Evolutionary conservation across 2,329 filamentous ascomycete genomes (phyloP).

Genomic region (Colletotrichum melonis): DNA sequence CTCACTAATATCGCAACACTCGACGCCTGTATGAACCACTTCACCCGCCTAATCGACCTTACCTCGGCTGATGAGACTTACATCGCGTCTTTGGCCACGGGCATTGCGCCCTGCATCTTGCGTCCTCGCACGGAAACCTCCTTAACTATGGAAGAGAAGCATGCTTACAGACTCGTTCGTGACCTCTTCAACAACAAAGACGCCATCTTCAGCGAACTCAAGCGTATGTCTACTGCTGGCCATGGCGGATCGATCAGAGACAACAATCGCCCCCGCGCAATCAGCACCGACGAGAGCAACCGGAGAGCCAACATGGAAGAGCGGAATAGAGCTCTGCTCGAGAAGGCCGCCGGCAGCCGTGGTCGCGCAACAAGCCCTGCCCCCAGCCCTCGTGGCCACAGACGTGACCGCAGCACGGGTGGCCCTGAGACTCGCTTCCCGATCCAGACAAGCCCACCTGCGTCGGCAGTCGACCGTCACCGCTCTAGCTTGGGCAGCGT

Average conservation of each 20-base stretch:
- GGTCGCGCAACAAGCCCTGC: conserved; percentile 81
- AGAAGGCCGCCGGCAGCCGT: conserved; percentile 71
- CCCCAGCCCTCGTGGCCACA: conserved; percentile 70
- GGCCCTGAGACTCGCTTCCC: conserved; percentile 86
- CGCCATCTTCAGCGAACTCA: conserved; percentile 93
- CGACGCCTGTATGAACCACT: conserved; percentile 97
- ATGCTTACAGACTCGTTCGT: conserved; percentile 88
- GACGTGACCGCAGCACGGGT: conserved; percentile 83
- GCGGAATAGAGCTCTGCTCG: conserved; percentile 83
- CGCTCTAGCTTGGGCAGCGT: conserved; percentile 63
- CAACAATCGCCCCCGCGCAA: conserved; percentile 76
- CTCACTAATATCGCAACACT: conserved; percentile 99
- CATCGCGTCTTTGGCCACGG: conserved; percentile 77
- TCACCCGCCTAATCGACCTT: conserved; percentile 94
- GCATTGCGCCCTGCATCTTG: conserved; percentile 86
- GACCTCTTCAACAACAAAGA: conserved; percentile 96
- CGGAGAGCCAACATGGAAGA: conserved; percentile 95
- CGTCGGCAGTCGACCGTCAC: conserved; percentile 61
- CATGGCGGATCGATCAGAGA: conserved; percentile 66
- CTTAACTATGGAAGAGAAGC: conserved; percentile 94
- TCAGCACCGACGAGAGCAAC: conserved; percentile 96
- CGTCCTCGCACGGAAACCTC: conserved; percentile 89
- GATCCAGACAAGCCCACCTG: conserved; percentile 74
- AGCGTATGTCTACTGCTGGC: conserved; percentile 82
- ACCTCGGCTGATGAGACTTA: conserved; percentile 96